Evolutionary conservation across 2,329 filamentous ascomycete species (phyloP).

Genomic region (Fragosphaeria purpurea): DNA sequence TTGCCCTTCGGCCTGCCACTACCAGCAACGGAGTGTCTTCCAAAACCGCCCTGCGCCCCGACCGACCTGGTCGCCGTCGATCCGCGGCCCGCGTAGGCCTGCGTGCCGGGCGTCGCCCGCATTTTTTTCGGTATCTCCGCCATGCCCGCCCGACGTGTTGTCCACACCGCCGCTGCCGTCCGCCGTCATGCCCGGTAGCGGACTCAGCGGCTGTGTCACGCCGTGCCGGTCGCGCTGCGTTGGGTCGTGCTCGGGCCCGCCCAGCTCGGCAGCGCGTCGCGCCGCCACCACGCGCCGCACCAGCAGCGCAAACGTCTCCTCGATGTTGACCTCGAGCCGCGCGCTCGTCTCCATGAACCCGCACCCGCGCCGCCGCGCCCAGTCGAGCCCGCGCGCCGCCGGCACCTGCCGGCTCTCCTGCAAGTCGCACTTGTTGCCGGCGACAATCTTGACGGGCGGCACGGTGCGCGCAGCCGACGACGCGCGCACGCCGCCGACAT

Average conservation of each 20-base stretch:
- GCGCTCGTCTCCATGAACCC: conserved; percentile 89
- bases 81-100: conserved; percentile 32
- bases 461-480: conserved; percentile 37
- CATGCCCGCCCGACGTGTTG: background rate
- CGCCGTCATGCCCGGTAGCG: conserved; percentile 28
- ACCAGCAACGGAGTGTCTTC: conserved; percentile 49
- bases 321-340: conserved; percentile 75
- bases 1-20: background rate
- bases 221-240: conserved; percentile 35
- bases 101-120: conserved; percentile 22
- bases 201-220: conserved; percentile 49
- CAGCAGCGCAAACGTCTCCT: conserved; percentile 73
- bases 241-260: conserved; percentile 28
- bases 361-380: conserved; percentile 62
- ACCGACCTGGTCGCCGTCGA: conserved; percentile 35
- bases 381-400: conserved; percentile 64
- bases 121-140: conserved; percentile 5
- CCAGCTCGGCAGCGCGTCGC: conserved; percentile 20
- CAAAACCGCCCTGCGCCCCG: conserved; percentile 37
- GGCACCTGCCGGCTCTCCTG: conserved; percentile 58
- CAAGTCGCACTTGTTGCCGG: conserved; percentile 79
- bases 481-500: conserved; percentile 19
- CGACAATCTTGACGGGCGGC: conserved; percentile 70
- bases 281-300: conserved; percentile 52
- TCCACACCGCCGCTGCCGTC: conserved; percentile 18